Evolutionary conservation across 129 eudicot genomes (phyloP), one percentile per base, ranked within the genome.

Genomic region (Tagetes patula): DNA sequence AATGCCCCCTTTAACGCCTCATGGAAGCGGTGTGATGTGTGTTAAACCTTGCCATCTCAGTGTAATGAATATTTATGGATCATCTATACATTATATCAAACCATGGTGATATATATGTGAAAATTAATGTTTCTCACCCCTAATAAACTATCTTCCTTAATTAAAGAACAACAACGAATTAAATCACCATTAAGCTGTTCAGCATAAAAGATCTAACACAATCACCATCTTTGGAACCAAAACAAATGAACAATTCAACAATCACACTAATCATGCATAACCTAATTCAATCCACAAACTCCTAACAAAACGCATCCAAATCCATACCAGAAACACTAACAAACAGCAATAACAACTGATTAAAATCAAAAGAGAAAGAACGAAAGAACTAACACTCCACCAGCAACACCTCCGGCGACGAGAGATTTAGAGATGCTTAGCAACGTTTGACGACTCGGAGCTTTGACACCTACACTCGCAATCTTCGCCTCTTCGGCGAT

Each of bases 361-460:
- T 36, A 33, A 33, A 69, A 47, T 60, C 50, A 46, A 61, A 49
- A 30, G 9, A 10, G 48, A 9, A 10, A 61, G 32, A 9, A 34
- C 33, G 27, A 56, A 13, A 41, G 50, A 38, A 72, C 99, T 83
- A 30, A 95, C 99, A 95, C 79, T 74, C 99, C 99, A 27, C 97
- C 99, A 41, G 99, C 99, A 58, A 90, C 87, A 3, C 99, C 99
- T 9, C 99, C 99, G 45, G 99, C 99, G 48, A 87, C 82, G 50
- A 95, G 96, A 34, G 99, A 95, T 76, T 95, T 95, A 80, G 90
- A 84, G 79, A 95, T 85, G 12, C 86, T 84, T 56, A 90, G 88
- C 13, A 80, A 32, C 40, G 88, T 70, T 31, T 84, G 88, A 13
- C 84, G 82, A 12, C 86, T 85, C 11, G 97, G 84, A 55, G 97